Conservation (phyloP, 75 land plant species). For the Pinus taeda region DNA sequence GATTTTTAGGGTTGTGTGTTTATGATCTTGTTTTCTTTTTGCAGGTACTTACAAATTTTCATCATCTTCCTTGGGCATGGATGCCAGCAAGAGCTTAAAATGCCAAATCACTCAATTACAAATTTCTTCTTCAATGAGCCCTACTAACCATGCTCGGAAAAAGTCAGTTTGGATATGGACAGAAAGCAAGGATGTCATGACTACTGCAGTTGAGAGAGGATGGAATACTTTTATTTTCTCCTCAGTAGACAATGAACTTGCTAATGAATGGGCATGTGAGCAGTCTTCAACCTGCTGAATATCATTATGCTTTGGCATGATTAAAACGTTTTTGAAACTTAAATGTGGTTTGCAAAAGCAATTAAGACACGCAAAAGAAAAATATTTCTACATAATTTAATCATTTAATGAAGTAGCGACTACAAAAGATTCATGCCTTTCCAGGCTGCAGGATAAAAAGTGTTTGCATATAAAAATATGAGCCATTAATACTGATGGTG, state of each 20-base stretch:
- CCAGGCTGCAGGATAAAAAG: background rate
- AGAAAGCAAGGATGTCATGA: conserved; percentile 72
- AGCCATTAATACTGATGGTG: background rate
- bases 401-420: no score
- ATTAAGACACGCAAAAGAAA: no score
- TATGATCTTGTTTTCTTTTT: background rate
- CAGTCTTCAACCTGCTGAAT: background rate
- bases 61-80: background rate
- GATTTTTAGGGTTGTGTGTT: background rate
- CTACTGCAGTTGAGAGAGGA: conserved; percentile 78
- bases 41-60: background rate
- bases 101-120: background rate
- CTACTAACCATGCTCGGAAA: background rate
- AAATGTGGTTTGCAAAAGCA: no score
- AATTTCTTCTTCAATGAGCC: background rate
- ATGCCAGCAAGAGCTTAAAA: background rate
- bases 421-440: background rate
- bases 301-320: background rate
- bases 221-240: conserved; percentile 84
- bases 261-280: conserved; percentile 72
- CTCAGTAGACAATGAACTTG: conserved; percentile 31
- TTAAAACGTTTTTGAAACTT: background rate
- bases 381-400: no score
- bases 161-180: conserved; percentile 90
- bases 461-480: background rate